Base-by-base conservation (phyloP, 2,329 filamentous ascomycete species). In the Pseudogymnoascus sp. region DNA sequence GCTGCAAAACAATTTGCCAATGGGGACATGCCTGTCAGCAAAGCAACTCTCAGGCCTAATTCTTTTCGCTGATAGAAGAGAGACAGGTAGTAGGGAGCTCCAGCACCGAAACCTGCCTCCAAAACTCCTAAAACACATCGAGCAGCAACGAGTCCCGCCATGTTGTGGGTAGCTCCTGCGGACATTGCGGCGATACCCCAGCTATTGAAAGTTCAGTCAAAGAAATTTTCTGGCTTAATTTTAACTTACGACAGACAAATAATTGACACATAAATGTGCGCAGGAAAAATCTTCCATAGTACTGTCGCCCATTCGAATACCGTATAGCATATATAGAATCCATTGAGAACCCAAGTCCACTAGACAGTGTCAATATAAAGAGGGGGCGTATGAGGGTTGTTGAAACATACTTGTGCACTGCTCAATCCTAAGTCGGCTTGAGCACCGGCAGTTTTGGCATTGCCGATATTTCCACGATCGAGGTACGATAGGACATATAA, bases 91-190 rank as follows among this genome's bases (percentile, higher is more conserved):
- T 72, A 74, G 1, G 72, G 68, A 28, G 68, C 67, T 8, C 72
- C 72, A 12, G 71, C 65, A 6, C 69, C 70, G 56, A 68, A 72
- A 1, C 68, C 66, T 3, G 72, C 72, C 31, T 75, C 73, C 6
- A 73, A 70, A 6, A 71, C 65, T 7, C 62, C 66, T 28, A 59
- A 37, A 43, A 43, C 34, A 62, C 14, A 66, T 37, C 14, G 67
- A 25, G 43, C 62, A 16, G 59, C 63, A 36, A 2, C 79, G 77
- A 7, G 85, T 85, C 70, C 25, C 8, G 46, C 21, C 42, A 53
- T 31, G 23, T 28, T 28, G 90, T 88, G 3, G 81, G 84, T 64
- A 85, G 88, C 1, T 85, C 86, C 5, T 88, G 76, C 2, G 84
- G 42, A 46, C 42, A 46, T 68, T 3, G 67, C 68, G 23, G 63